Conservation (phyloP, 2,329 filamentous ascomycete species). For the Aspergillus ustus region DNA sequence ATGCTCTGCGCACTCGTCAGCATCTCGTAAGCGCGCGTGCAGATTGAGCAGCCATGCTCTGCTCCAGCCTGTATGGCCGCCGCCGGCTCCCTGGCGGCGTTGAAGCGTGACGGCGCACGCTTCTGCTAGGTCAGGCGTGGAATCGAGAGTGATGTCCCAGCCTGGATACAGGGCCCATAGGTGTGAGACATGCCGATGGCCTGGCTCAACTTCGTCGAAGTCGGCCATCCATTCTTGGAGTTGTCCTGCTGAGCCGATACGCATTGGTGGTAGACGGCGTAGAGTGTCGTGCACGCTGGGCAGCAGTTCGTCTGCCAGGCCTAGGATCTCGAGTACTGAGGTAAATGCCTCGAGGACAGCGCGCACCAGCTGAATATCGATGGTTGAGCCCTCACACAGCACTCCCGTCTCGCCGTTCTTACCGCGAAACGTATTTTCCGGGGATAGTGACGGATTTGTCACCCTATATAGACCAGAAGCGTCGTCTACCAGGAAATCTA, state of each 20-base stretch:
- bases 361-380: conserved; percentile 53
- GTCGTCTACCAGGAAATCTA: conserved; percentile 36
- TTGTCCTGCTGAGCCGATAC: conserved; percentile 30
- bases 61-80: conserved; percentile 59
- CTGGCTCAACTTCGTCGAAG: conserved; percentile 49
- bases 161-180: conserved; percentile 55
- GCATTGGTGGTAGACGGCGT: conserved; percentile 28
- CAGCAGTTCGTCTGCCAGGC: conserved; percentile 24
- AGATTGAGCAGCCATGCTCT: conserved; percentile 57
- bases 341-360: conserved; percentile 44
- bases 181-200: conserved; percentile 57
- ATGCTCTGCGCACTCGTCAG: conserved; percentile 43
- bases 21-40: conserved; percentile 52
- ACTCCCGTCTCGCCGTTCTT: conserved; percentile 27
- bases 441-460: conserved; percentile 35
- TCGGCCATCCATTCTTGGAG: conserved; percentile 41
- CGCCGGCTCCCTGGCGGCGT: conserved; percentile 43
- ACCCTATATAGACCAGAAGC: conserved; percentile 27
- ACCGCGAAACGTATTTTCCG: conserved; percentile 36
- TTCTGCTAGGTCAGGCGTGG: conserved; percentile 37
- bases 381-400: conserved; percentile 49
- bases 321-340: conserved; percentile 16
- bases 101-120: conserved; percentile 33
- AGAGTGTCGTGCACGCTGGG: conserved; percentile 16
- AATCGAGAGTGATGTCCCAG: conserved; percentile 39